Evolutionary conservation across 164 flowering plant genomes (phyloP).

Genomic region (Stephania japonica): DNA sequence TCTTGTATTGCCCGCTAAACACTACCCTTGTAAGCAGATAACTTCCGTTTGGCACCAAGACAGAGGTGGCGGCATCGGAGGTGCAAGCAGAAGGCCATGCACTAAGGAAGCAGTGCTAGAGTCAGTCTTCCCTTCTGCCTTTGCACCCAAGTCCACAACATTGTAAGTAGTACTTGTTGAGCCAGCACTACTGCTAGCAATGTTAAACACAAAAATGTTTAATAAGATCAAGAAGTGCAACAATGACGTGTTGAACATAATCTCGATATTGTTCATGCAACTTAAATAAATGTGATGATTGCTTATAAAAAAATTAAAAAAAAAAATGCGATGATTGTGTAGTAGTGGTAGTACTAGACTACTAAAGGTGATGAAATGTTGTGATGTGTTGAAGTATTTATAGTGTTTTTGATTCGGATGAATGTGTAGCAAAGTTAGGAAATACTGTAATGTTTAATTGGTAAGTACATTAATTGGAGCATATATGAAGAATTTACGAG

Average conservation of each 20-base stretch:
- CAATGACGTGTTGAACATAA: neutral
- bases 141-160: constrained; percentile 30
- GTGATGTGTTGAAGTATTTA: no score
- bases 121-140: constrained; percentile 26
- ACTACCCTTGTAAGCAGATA: constrained; percentile 15
- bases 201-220: neutral
- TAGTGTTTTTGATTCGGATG: no score
- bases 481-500: neutral
- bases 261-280: neutral
- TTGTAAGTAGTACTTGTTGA: constrained; percentile 9
- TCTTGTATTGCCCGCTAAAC: constrained; percentile 21
- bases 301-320: no score
- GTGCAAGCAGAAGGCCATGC: constrained; percentile 36
- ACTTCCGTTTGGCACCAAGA: constrained; percentile 27
- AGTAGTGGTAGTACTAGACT: neutral
- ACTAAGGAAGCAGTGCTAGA: constrained; percentile 22
- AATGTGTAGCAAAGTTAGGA: no score
- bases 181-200: neutral
- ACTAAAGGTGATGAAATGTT: no score
- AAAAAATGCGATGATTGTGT: neutral
- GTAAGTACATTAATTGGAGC: no score
- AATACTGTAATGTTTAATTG: no score
- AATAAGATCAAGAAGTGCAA: neutral
- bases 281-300: neutral
- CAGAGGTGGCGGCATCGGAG: constrained; percentile 11